Percentiles rank a stretch among this genome's conserved stretches.
These are phyloP conservation scores for Apiotrichum sp. DNA, from an alignment of 1,284 basidiomycete species.

Conservation along the genomic window DNA sequence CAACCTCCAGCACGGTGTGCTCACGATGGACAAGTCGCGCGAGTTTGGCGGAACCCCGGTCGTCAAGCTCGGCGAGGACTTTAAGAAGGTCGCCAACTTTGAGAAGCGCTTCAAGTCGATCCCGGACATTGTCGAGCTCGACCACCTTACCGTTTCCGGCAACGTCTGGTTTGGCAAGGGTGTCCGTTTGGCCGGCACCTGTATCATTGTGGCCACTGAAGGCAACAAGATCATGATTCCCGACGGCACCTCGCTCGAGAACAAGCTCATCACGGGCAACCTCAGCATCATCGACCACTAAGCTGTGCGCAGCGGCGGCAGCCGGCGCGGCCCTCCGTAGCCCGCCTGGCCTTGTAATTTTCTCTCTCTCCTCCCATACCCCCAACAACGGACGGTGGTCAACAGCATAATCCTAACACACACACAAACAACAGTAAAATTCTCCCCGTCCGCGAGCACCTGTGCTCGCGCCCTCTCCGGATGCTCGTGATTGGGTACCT, in stretches of 20 bases:
- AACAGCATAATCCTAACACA: background rate
- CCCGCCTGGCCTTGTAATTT: background rate
- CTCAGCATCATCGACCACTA: slow-evolving; percentile 55
- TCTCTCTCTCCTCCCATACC: background rate
- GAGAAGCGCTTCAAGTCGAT: slow-evolving; percentile 88
- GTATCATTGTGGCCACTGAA: slow-evolving; percentile 85
- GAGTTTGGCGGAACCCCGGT: slow-evolving; percentile 94
- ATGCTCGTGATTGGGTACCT: no score
- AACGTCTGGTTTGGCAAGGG: slow-evolving; percentile 95
- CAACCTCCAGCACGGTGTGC: slow-evolving; percentile 86
- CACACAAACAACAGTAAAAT: background rate
- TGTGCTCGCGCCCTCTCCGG: no score
- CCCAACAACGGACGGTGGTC: slow-evolving; percentile 2
- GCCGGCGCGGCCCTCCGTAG: background rate
- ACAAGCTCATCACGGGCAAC: slow-evolving; percentile 60
- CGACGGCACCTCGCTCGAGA: slow-evolving; percentile 90
- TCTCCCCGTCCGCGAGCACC: no score
- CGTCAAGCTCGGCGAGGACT: slow-evolving; percentile 84
- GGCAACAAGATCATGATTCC: slow-evolving; percentile 93
- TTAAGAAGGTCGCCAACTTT: slow-evolving; percentile 86
- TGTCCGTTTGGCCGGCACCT: slow-evolving; percentile 79
- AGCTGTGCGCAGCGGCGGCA: background rate
- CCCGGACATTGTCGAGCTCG: slow-evolving; percentile 85
- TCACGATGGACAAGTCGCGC: slow-evolving; percentile 80
- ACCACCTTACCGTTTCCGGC: slow-evolving; percentile 93